These are phyloP conservation scores for Phytophthora litchii DNA, from an alignment of 352 stramenopile genomes.

Conservation along the genomic window DNA sequence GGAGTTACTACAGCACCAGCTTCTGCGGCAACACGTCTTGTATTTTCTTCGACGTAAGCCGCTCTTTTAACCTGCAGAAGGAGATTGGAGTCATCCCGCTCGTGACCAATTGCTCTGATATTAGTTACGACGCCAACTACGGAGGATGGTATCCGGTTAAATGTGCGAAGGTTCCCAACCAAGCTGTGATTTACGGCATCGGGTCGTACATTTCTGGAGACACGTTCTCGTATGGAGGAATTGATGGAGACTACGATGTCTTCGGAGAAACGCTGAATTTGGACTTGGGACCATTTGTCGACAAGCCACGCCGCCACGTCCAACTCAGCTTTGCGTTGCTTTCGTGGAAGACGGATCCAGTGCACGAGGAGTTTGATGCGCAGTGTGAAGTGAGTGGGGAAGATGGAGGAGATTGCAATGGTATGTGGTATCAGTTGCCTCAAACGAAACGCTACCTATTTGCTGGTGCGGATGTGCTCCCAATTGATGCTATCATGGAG, in stretches of 20 bases:
- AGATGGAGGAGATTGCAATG: conserved; percentile 31
- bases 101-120: conserved; percentile 32
- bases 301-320: conserved; percentile 41
- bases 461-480: conserved; percentile 38
- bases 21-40: conserved; percentile 45
- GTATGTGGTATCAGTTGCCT: conserved; percentile 50
- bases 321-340: conserved; percentile 52
- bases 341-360: conserved; percentile 36
- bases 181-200: conserved; percentile 46
- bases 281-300: conserved; percentile 39
- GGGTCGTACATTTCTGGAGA: conserved; percentile 54
- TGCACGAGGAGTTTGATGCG: conserved; percentile 40
- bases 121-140: conserved; percentile 52
- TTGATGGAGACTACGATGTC: conserved; percentile 22
- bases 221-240: conserved; percentile 27
- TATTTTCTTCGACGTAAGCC: conserved; percentile 41
- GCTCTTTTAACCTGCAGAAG: conserved; percentile 39
- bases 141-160: conserved; percentile 40
- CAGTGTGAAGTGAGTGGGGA: conserved; percentile 35
- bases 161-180: conserved; percentile 32
- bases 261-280: conserved; percentile 14
- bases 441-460: conserved; percentile 53
- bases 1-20: conserved; percentile 27
- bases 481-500: conserved; percentile 19
- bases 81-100: conserved; percentile 42